Base-by-base conservation (phyloP, 2,329 filamentous ascomycete genomes). In the Colletotrichum tropicicola region DNA sequence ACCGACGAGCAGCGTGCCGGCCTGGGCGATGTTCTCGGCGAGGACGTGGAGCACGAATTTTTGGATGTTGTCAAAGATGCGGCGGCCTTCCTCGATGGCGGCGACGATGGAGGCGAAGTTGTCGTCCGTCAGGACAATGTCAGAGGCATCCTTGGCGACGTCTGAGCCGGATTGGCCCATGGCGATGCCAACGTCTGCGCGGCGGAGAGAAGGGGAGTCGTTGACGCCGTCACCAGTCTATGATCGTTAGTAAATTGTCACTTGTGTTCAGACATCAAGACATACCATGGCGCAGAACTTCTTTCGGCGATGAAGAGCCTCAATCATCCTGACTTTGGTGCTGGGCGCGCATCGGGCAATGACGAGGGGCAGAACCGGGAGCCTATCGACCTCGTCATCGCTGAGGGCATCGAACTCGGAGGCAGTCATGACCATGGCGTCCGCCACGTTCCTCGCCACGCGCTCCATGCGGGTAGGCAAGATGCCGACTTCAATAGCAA, bases 31-130 rank as follows among this genome's bases (percentile, higher is more conserved):
- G 69, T 91, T 90, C 69, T 89, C 82, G 0, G 86, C 83, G 13
- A 90, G 79, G 37, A 89, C 75, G 73, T 87, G 87, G 15, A 90
- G 80, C 21, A 90, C 57, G 70, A 90, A 90, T 65, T 89, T 89
- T 70, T 90, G 86, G 60, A 90, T 89, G 70, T 90, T 90, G 70
- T 89, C 87, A 69, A 89, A 90, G 71, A 89, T 87, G n/a, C 87
- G 79, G 37, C 88, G 82, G 6, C 88, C 88, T 76, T 90, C 87
- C 73, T 89, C 86, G 35, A 90, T 85, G 2, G 88, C 87, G 59
- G 87, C 86, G 53, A 89, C 80, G 61, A 90, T 90, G 12, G 83
- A 86, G 4, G 88, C 87, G 65, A 90, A 91, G 74, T 90, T 90
- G 71, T 90, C 88, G 72, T 90, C 87, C 1, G 87, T 89, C 43